Percentiles rank a stretch among this genome's conserved stretches.
These are phyloP conservation scores for Sugiyamaella qingdaonensis DNA, from an alignment of 805 yeast genomes.

Conservation along the genomic window DNA sequence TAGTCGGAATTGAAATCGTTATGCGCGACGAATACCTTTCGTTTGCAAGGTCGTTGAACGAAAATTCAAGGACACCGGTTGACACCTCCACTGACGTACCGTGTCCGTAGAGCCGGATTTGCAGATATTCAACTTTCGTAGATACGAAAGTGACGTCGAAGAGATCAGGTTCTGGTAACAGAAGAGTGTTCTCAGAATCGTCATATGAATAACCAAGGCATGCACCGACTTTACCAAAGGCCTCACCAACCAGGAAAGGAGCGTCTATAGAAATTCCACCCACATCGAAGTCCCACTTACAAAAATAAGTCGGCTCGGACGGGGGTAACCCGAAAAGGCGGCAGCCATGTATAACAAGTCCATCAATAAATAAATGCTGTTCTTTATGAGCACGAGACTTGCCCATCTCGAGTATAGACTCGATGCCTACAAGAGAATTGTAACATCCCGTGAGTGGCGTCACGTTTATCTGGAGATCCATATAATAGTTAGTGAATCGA, in stretches of 20 bases:
- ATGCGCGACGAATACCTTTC: constrained; percentile 54
- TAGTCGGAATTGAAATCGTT: constrained; percentile 46
- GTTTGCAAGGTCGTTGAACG: constrained; percentile 68
- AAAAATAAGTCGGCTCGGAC: constrained; percentile 76
- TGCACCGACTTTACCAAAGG: constrained; percentile 34
- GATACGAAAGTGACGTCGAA: constrained; percentile 68
- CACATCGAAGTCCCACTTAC: constrained; percentile 82
- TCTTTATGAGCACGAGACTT: constrained; percentile 6
- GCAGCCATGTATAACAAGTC: constrained; percentile 72
- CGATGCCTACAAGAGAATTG: constrained; percentile 13
- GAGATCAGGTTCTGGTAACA: constrained; percentile 50
- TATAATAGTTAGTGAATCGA: constrained; percentile 85
- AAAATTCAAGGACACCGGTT: constrained; percentile 34
- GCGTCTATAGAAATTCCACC: constrained; percentile 57
- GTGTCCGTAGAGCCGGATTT: constrained; percentile 39
- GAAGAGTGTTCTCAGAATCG: constrained; percentile 74
- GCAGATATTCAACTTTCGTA: constrained; percentile 48
- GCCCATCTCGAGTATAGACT: constrained; percentile 17
- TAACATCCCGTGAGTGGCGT: constrained; percentile 49
- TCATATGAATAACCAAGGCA: constrained; percentile 59
- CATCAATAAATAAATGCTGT: constrained; percentile 43
- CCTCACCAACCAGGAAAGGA: constrained; percentile 38
- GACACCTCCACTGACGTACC: constrained; percentile 24
- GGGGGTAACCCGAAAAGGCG: constrained; percentile 94
- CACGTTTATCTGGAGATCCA: constrained; percentile 75